These are phyloP conservation scores for Marchantia polymorpha DNA, from an alignment of 225 moss, liverwort and hornwort species.

Conservation along the genomic window DNA sequence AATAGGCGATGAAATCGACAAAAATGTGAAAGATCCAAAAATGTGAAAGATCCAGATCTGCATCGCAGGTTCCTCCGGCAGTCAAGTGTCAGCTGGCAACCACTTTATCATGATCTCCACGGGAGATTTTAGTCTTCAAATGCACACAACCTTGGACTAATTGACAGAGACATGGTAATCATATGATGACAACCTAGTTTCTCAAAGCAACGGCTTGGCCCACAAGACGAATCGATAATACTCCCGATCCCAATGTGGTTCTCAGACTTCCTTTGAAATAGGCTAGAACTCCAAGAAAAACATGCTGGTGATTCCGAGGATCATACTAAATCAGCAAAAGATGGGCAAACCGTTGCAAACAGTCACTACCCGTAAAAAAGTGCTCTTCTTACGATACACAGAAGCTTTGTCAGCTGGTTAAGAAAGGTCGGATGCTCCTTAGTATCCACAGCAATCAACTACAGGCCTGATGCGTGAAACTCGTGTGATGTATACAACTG, in stretches of 20 bases:
- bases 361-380: too few relatives aligned
- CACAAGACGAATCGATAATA: not conserved
- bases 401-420: too few relatives aligned
- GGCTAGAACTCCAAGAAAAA: not conserved
- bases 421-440: too few relatives aligned
- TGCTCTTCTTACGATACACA: too few relatives aligned
- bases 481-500: too few relatives aligned
- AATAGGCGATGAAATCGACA: not conserved
- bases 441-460: too few relatives aligned
- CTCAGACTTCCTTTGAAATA: not conserved
- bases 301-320: not conserved
- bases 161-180: not conserved
- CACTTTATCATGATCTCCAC: not conserved
- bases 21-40: too few relatives aligned
- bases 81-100: not conserved
- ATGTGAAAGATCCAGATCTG: too few relatives aligned
- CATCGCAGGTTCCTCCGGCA: not conserved
- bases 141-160: not conserved
- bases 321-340: not conserved
- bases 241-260: not conserved
- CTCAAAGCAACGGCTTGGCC: not conserved
- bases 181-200: not conserved
- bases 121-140: not conserved
- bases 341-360: too few relatives aligned
- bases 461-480: too few relatives aligned